These are phyloP conservation scores for Helianthus annuus DNA, from an alignment of 129 eudicot genomes.

Conservation along the genomic window HanXRQr2.0-SUNRISE NC_035447.2:1891929-1892428, in stretches of 20 bases:
- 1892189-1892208: conserved; percentile 65
- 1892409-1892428: no score
- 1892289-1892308: no score
- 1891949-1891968: conserved; percentile 47
- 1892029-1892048: conserved; percentile 63
- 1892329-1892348: no score
- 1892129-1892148: conserved; percentile 51
- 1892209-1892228: conserved; percentile 69
- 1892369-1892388: no score
- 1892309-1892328: no score
- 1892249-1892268: no score
- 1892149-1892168: conserved; percentile 74
- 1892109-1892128: conserved; percentile 48
- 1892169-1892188: conserved; percentile 56
- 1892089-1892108: conserved; percentile 1
- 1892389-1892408: no score
- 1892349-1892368: no score
- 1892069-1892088: not conserved
- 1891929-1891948: conserved; percentile 26
- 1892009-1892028: conserved; percentile 55
- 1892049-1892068: conserved; percentile 33
- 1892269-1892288: no score
- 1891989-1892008: conserved; percentile 42
- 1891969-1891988: conserved; percentile 42
- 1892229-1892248: conserved; percentile 5